Percentiles rank a stretch among this genome's conserved stretches.
Conservation (phyloP, 495 filamentous ascomycete species). For the Aspergillus ostianus region DNA sequence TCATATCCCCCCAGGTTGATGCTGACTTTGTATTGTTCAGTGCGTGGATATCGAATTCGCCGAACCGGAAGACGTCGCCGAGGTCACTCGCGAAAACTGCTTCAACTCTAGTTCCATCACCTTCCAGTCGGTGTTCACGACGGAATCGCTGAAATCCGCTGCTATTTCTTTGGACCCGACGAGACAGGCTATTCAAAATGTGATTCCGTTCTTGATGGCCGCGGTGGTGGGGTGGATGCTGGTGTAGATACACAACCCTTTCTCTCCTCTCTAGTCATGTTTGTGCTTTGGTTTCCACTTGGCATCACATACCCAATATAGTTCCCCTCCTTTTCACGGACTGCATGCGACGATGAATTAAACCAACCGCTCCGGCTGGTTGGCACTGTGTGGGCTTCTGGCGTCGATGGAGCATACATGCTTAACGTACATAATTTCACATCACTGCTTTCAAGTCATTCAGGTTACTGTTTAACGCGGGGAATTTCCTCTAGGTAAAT, state of each 20-base stretch:
- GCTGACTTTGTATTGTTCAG: conserved; percentile 44
- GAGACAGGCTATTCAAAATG: conserved; percentile 7
- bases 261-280: conserved; percentile 4
- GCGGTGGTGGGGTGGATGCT: conserved; percentile 22
- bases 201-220: conserved; percentile 27
- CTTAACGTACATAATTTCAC: not conserved
- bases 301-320: conserved; percentile 7
- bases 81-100: conserved; percentile 78
- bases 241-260: conserved; percentile 24
- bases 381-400: not conserved
- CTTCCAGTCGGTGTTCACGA: conserved; percentile 75
- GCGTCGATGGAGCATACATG: not conserved
- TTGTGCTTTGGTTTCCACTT: conserved; percentile 18
- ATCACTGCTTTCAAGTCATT: not conserved
- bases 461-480: too few species aligned
- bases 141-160: conserved; percentile 51
- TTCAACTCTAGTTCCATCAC: conserved; percentile 74
- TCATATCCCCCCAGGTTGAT: not conserved
- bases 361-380: not conserved
- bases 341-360: not conserved
- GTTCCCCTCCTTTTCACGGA: not conserved
- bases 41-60: conserved; percentile 90
- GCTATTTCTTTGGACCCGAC: not conserved
- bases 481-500: too few species aligned
- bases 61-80: conserved; percentile 65